Base-by-base conservation (phyloP, 108 stramenopile species). In the Mediolabrus comicus region DNA sequence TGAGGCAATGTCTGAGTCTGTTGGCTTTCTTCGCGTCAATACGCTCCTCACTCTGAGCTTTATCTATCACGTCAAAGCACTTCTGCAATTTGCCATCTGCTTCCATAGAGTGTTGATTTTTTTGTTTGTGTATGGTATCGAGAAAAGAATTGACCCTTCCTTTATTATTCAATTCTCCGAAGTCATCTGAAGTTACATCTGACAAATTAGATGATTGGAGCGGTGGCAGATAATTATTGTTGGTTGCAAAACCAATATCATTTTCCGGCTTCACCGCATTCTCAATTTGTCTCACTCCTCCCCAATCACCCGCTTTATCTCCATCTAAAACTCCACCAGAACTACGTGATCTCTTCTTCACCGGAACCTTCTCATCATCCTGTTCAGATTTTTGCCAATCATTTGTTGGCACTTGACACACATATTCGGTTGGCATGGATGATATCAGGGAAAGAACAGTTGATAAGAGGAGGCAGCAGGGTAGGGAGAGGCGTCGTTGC, bases 1-100 rank as follows among this genome's bases (percentile, higher is more conserved):
- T 25, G 31, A 57, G 56, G 29, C 56, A 57, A 32, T 57, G 26
- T 17, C 56, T 25, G 17, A 57, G 56, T 33, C 56, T 57, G 30
- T 4, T 32, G 31, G 56, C 56, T 33, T 57, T 57, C 0, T 33
- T 57, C 7, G 56, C 30, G 24, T 57, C 56, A 28, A 57, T 57
- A 28, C 56, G 56, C 31, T 33, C 56, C 24, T 57, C 56, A 17
- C 16, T 22, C 29, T 32, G 19, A 9, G 56, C 56, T 30, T 33
- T 33, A 8, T 57, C 30, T 30, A 57, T 57, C 7, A 33, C 12
- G 30, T 57, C 34, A 7, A 49, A 49, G 46, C 46, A 49, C 22
- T 6, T 22, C 46, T 49, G 19, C 19, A 49, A 7, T 49, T 49
- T 49, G 22, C 7, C 4, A 49, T 49, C 46, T 49, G 46, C 7